phyloP scores from a whole-genome alignment of 2,329 filamentous ascomycete genomes.

The Pyrenochaeta sp. region DNA sequence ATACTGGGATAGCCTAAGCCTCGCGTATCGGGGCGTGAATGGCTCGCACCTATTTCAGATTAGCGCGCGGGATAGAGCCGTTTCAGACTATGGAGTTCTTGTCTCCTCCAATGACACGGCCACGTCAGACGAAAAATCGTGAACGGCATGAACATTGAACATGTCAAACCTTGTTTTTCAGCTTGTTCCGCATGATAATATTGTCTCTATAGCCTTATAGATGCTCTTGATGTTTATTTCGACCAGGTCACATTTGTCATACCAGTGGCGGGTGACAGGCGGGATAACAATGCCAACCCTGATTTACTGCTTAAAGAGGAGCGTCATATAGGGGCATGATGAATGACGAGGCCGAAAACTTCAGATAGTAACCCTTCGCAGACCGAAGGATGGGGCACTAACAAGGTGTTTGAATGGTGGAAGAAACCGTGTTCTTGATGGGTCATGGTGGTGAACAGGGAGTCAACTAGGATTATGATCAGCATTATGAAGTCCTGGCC shows the following conservation, averaged over 20 bases:
- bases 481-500: constrained; percentile 5
- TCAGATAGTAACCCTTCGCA: neutral
- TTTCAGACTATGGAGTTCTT: constrained; percentile 12
- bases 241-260: constrained; percentile 4
- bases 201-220: neutral
- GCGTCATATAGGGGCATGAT: neutral
- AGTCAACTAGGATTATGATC: constrained; percentile 9
- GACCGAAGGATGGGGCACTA: neutral
- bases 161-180: constrained; percentile 4
- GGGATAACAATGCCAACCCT: neutral
- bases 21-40: constrained; percentile 15
- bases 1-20: constrained; percentile 12
- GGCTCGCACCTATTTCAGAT: constrained; percentile 5
- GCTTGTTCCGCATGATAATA: constrained; percentile 2
- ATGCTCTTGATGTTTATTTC: neutral
- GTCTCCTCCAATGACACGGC: constrained; percentile 10
- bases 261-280: neutral
- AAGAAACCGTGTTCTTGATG: constrained; percentile 6
- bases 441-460: constrained; percentile 3
- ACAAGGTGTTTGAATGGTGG: constrained; percentile 12
- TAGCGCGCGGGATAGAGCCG: constrained; percentile 6
- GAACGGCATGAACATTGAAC: neutral
- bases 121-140: neutral
- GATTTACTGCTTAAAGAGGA: neutral
- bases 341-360: neutral